Evolutionary conservation across 2,329 filamentous ascomycete species (phyloP).

Genomic region (Fusarium lyarnte): DNA sequence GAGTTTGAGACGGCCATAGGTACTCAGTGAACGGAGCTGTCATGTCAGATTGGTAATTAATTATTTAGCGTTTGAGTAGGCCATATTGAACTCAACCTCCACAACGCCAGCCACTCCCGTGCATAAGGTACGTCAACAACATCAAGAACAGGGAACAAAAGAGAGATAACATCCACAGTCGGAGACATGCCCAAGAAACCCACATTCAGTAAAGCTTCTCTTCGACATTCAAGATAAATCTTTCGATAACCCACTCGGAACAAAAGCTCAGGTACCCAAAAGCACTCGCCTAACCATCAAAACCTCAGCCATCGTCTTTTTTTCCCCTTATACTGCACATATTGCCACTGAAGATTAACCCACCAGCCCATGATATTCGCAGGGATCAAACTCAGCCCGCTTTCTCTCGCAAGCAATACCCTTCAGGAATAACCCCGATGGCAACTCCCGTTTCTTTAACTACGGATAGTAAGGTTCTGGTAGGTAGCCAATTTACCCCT

Average conservation of each 20-base stretch:
- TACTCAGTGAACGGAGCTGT: not conserved
- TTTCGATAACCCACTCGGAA: slow-evolving; percentile 23
- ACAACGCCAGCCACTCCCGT: slow-evolving; percentile 32
- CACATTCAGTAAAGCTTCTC: not conserved
- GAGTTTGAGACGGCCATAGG: not conserved
- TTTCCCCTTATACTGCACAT: not conserved
- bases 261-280: slow-evolving; percentile 12
- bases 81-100: slow-evolving; percentile 21
- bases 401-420: slow-evolving; percentile 35
- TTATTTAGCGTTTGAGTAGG: slow-evolving; percentile 8
- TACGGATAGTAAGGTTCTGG: not conserved
- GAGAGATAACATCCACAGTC: not conserved
- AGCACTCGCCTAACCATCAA: slow-evolving; percentile 6
- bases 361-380: not conserved
- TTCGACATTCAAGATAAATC: not conserved
- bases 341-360: not conserved
- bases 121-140: not conserved
- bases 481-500: not conserved
- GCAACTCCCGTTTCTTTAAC: slow-evolving; percentile 16
- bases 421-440: slow-evolving; percentile 25
- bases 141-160: not conserved
- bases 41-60: not conserved
- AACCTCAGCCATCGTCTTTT: slow-evolving; percentile 11
- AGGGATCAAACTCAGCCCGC: slow-evolving; percentile 11
- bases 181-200: slow-evolving; percentile 7